Evolutionary conservation across 2,329 filamentous ascomycete species (phyloP), one percentile per base, ranked within the genome.

Genomic region (Botrytis hyacinthi): DNA sequence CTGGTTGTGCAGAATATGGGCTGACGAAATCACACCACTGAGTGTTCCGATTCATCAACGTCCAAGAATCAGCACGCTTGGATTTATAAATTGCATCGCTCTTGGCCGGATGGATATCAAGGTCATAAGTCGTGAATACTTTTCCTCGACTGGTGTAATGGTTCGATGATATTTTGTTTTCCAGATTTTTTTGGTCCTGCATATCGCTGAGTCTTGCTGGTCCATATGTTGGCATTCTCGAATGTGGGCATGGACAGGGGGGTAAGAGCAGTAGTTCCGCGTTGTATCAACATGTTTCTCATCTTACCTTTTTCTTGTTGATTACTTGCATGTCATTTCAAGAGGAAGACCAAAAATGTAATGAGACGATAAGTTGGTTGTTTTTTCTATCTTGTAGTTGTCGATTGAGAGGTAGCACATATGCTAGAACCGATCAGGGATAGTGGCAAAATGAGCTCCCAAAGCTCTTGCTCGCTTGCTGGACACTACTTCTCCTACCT

Each of bases 1-100:
- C 46, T 68, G 46, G 65, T 29, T 26, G 7, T 20, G 46, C 44
- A 54, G 26, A 40, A 22, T 68, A 54, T 68, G 46, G 65, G 32
- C 46, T 68, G 65, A 68, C 29, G 46, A 68, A 54, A 68, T 68
- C 65, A 68, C 65, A 54, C 46, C 65, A 68, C 46, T 67, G 16
- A 29, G 35, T 68, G 65, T 68, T 68, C 46, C 46, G 65, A 68
- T 68, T 26, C 22, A 20, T n/a, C 26, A 63, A 63, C 37, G 26
- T n/a, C 37, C 37, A 63, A 42, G 61, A 9, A n/a, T 20, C 26
- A 37, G 26, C 44, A 37, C 14, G 18, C 12, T 51, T 22, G 32
- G n/a, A n/a, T 51, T 18, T 29, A 2, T 18, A 51, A n/a, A 67
- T 6, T 37, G 29, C 29, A 40, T 54, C 22, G 32, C 44, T 68